A percentile compares a stretch with the other conserved stretches of the same genome.
These are phyloP conservation scores for Castanea crenata DNA, from an alignment of 306 rosid species.

Conservation along the genomic window DNA sequence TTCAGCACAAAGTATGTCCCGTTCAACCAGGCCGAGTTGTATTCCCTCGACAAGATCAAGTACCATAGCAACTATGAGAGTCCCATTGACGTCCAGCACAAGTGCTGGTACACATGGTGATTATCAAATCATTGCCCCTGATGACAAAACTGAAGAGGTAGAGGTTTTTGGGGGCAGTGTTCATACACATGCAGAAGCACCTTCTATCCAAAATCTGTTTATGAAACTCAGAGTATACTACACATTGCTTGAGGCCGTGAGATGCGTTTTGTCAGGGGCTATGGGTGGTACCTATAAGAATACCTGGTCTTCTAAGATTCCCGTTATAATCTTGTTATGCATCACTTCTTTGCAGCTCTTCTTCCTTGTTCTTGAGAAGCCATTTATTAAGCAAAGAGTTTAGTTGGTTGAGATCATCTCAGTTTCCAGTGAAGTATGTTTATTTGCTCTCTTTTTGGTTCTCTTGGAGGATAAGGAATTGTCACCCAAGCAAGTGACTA, in stretches of 20 bases:
- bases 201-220: conserved; percentile 38
- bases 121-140: too few species aligned
- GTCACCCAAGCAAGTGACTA: conserved; percentile 37
- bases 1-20: too few species aligned
- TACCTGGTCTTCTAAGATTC: conserved; percentile 39
- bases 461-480: conserved; percentile 41
- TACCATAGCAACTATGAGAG: too few species aligned
- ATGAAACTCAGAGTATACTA: conserved; percentile 83
- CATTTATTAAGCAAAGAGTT: too few species aligned
- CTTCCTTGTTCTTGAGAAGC: too few species aligned
- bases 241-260: conserved; percentile 60
- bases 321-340: conserved; percentile 44
- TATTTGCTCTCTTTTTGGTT: conserved; percentile 46
- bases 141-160: too few species aligned
- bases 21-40: too few species aligned
- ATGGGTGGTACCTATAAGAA: conserved; percentile 60
- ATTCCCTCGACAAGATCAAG: too few species aligned
- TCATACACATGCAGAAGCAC: too few species aligned
- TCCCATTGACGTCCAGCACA: too few species aligned
- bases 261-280: conserved; percentile 55
- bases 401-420: conserved; percentile 51
- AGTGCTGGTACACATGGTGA: too few species aligned
- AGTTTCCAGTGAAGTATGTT: conserved; percentile 50
- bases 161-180: too few species aligned
- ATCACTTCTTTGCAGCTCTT: neutral